phyloP scores from a whole-genome alignment of 2,329 filamentous ascomycete genomes.

The Metarhizium robertsii region DNA sequence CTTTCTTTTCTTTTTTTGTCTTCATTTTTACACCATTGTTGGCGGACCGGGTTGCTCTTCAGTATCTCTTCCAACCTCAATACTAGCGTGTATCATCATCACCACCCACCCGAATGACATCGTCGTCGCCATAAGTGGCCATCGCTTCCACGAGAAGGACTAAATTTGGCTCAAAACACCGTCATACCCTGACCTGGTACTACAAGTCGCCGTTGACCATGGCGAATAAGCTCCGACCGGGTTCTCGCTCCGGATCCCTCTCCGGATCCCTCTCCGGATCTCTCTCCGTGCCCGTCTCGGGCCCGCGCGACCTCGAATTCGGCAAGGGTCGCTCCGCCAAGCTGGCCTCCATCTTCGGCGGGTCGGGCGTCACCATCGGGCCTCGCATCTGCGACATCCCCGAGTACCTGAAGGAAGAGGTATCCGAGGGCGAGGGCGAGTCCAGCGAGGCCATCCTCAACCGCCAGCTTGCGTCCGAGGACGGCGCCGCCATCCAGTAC shows the following conservation, averaged over 20 bases:
- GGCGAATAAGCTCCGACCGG: slow-evolving; percentile 15
- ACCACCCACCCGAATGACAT: background rate
- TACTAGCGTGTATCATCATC: background rate
- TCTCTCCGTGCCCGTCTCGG: background rate
- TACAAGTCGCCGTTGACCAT: slow-evolving; percentile 9
- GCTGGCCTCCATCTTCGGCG: slow-evolving; percentile 28
- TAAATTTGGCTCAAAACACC: background rate
- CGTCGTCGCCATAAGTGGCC: background rate
- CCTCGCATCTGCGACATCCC: slow-evolving; percentile 42
- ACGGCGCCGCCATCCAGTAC: slow-evolving; percentile 76
- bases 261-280: background rate
- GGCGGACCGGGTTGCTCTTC: background rate
- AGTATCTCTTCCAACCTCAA: background rate
- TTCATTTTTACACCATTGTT: background rate
- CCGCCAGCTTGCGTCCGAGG: slow-evolving; percentile 67
- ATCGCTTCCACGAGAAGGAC: background rate
- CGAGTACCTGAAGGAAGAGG: slow-evolving; percentile 21
- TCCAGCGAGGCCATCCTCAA: slow-evolving; percentile 40
- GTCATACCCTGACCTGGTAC: background rate
- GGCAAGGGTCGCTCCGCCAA: slow-evolving; percentile 14
- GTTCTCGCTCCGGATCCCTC: slow-evolving; percentile 1
- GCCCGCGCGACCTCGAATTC: slow-evolving; percentile 15
- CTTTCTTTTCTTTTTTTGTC: background rate
- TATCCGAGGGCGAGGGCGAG: slow-evolving; percentile 32
- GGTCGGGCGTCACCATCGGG: slow-evolving; percentile 32